A percentile compares a stretch with the other conserved stretches of the same genome.
phyloP scores from a whole-genome alignment of 257 asterid species.

The Solanum gracilifrons region DNA sequence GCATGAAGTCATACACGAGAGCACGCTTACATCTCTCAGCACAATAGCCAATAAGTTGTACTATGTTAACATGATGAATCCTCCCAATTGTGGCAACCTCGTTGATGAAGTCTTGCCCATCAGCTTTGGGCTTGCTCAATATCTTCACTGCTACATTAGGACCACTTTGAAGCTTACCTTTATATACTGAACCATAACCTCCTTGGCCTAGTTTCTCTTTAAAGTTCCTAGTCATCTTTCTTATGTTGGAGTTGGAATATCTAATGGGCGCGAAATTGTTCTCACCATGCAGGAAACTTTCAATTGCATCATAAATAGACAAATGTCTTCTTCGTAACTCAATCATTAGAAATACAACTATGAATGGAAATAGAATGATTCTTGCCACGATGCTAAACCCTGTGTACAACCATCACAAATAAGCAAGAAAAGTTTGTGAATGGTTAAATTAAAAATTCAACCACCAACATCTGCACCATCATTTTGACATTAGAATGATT shows the following conservation, averaged over 20 bases:
- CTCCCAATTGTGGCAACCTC: constrained; percentile 1
- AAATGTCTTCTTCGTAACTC: neutral
- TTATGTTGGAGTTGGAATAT: constrained; percentile 4
- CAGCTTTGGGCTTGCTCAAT: neutral
- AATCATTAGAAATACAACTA: neutral
- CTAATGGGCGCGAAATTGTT: constrained; percentile 6
- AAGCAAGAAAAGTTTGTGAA: too few species aligned
- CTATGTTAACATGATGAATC: neutral
- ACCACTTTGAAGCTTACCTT: constrained; percentile 5
- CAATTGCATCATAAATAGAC: constrained; percentile 1
- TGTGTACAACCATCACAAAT: neutral
- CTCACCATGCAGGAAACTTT: neutral
- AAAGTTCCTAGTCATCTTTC: constrained; percentile 4
- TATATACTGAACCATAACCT: constrained; percentile 1
- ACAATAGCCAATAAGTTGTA: constrained; percentile 6
- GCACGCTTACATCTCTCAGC: constrained; percentile 1
- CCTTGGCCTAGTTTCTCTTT: constrained; percentile 5
- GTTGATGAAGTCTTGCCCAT: constrained; percentile 4
- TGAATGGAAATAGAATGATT: neutral
- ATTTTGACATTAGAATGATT: neutral
- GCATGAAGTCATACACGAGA: neutral
- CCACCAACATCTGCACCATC: neutral
- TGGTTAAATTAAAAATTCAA: too few species aligned
- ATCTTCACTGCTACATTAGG: neutral
- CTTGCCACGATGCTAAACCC: neutral